Evolutionary conservation across 371 early-diverging fungal genomes (phyloP), one percentile per base, ranked within the genome.

Genomic region (Polyrhizophydium stewartii): DNA sequence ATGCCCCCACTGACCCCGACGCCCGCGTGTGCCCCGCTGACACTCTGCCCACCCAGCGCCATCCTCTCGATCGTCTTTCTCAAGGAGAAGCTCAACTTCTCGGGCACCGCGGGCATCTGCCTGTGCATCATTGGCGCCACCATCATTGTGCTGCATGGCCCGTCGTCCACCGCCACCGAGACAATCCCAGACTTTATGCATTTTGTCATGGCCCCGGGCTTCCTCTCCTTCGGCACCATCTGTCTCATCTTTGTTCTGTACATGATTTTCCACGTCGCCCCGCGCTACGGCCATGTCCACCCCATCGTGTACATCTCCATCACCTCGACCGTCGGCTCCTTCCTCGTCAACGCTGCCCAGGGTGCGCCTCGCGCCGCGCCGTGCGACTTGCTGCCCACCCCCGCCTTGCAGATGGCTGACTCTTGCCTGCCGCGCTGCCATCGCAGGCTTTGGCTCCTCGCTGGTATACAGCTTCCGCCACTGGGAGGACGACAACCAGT

Each of bases 251-350:
- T 75, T 51, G 22, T 80, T 6, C 50, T 83, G 25, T 72, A 77
- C 55, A 84, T 94, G 82, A 91, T 96, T 32, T 87, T 78, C 60
- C 76, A 81, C 41, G 79, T 89, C 0, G 90, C 62, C 12, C 79
- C 77, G 22, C 40, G 64, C 2, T 74, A 59, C 31, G 76, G 76
- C 27, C 50, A 67, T 56, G 73, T 72, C 32, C 85, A 85, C 35
- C 91, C 91, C 1, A 67, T 95, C 13, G 89, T 94, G 22, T 92
- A 94, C 64, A 79, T 95, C 52, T 81, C 92, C n/a, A 92, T 93
- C 66, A 92, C 92, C 70, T 92, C 95, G 1, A 72, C 92, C 47
- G 88, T 89, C 19, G 96, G 97, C 9, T 89, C 92, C 0, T 75
- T 67, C 56, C 57, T 80, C 10, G 81, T 75, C 43, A 45, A 73